Base-by-base conservation (phyloP, 1,284 basidiomycete genomes). In the Ustilago shanxiensis region DNA sequence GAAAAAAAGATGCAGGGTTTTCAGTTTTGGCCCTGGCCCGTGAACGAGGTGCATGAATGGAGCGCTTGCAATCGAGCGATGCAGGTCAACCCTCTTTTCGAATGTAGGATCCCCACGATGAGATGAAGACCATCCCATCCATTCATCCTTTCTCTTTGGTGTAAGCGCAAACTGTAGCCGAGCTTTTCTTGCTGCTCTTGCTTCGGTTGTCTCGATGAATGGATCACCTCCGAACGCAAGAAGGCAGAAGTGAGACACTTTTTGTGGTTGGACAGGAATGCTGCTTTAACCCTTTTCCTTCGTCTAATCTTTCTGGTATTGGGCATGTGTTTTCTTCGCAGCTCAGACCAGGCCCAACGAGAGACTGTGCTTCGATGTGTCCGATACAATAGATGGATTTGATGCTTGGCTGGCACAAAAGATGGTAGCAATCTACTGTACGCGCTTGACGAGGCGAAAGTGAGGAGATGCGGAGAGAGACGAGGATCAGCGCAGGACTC, bases 61-160 rank as follows among this genome's bases (percentile, higher is more conserved):
- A 39, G 37, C 55, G 45, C 22, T 41, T 24, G 39, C 18, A 39
- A 57, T 57, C 41, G 55, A 57, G 35, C 55, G 55, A 57, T 57
- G 28, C 50, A 51, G 50, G 37, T 16, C 14, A 14, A 6, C 37
- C 11, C 13, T 16, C 37, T 16, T 16, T 14, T 16, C 13, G 31
- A 33, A 33, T 7, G 7, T 5, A 11, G 47, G 47, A 20, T 50
- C 26, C 31, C 31, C 31, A 33, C 31, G 11, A 5, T 33, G 31
- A 33, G 7, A 7, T 33, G 31, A 18, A 39, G 18, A 39, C 37
- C 14, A 39, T n/a, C n/a, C n/a, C n/a, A n/a, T n/a, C n/a, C n/a
- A n/a, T n/a, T n/a, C n/a, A n/a, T n/a, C n/a, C n/a, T n/a, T n/a
- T n/a, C 37, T 6, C 37, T n/a, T 39, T 39, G 18, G 37, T 11